Evolutionary conservation across 2,329 filamentous ascomycete species (phyloP).

Genomic region (Amphichorda felina): DNA sequence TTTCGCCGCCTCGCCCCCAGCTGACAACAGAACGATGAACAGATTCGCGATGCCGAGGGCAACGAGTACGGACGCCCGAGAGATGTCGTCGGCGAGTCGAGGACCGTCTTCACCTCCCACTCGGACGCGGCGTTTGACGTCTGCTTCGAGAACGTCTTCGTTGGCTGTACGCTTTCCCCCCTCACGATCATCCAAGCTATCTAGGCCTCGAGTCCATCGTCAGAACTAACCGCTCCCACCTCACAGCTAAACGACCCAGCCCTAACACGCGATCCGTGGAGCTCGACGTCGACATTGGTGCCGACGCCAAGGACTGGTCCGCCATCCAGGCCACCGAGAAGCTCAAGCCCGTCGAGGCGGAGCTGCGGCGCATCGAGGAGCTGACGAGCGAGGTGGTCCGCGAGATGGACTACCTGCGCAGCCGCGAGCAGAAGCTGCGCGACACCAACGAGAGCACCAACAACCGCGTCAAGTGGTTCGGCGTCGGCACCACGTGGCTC

Average conservation of each 20-base stretch:
- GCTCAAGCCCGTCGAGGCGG: slow-evolving; percentile 92
- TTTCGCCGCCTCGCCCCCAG: no score
- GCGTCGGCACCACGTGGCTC: slow-evolving; percentile 84
- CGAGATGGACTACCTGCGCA: slow-evolving; percentile 93
- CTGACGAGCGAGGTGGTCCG: slow-evolving; percentile 75
- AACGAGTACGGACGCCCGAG: slow-evolving; percentile 92
- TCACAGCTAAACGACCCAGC: slow-evolving; percentile 21
- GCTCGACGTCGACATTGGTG: slow-evolving; percentile 91
- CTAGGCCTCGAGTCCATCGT: not conserved
- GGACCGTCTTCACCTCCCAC: slow-evolving; percentile 88
- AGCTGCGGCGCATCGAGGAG: slow-evolving; percentile 87
- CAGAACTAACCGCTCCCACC: not conserved
- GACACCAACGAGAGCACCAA: slow-evolving; percentile 99
- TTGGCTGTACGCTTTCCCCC: slow-evolving; percentile 44
- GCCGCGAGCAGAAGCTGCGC: slow-evolving; percentile 84
- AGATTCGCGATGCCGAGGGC: slow-evolving; percentile 92
- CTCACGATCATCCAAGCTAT: slow-evolving; percentile 4
- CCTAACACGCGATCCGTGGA: slow-evolving; percentile 62
- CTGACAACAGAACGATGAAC: slow-evolving; percentile 6
- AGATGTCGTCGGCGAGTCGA: slow-evolving; percentile 83
- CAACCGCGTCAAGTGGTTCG: slow-evolving; percentile 97
- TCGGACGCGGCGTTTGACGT: slow-evolving; percentile 90
- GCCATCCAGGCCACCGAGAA: slow-evolving; percentile 95
- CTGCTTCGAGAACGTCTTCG: slow-evolving; percentile 82
- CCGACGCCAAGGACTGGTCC: slow-evolving; percentile 96